Evolutionary conservation across 163 green algal species (phyloP), one percentile per base, ranked within the genome.

Genomic region (Chloromonas sp.): DNA sequence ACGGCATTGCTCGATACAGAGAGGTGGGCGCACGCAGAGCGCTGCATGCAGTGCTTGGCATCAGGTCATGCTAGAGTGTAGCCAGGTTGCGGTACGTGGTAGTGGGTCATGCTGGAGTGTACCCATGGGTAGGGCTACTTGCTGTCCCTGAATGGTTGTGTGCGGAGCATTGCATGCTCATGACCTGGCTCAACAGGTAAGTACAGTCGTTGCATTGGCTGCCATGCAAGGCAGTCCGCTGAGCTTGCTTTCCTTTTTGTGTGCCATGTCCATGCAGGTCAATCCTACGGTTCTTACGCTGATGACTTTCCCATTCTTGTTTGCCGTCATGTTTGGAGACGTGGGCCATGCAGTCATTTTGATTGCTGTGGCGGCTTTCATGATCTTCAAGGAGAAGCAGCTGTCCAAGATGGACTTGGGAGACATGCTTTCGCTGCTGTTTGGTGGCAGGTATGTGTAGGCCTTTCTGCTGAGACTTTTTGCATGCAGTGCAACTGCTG

Each of bases 321-420:
- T 99, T 84, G 96, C 97, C 58, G 93, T 99, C 90, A 99, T 99
- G 97, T 99, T 99, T 15, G 97, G 97, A 36, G 97, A 99, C 89
- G 90, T 99, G 82, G 97, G 97, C 0, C 97, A 99, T 85, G 97
- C 93, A 60, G 80, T 98, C 60, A 86, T 99, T 2, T 97, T 99
- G 94, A 90, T 98, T 14, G 8, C 94, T 36, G 95, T 96, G 78
- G 94, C 93, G 1, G 61, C 93, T 3, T 95, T 91, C 82, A 83
- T 99, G 86, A 89, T 99, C 1, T 14, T 92, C 57, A 94, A 94
- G n/a, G 97, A 99, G 91, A 95, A 95, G 87, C 93, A 92, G 84
- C 87, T 99, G 83, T 85, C 79, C 11, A 93, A 91, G 85, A 84
- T 91, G 79, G 82, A 94, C 82, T 90, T 98, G 82, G 89, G 94